Base-by-base conservation (phyloP, 164 flowering plant species). In the Cinnamomum chago region DNA sequence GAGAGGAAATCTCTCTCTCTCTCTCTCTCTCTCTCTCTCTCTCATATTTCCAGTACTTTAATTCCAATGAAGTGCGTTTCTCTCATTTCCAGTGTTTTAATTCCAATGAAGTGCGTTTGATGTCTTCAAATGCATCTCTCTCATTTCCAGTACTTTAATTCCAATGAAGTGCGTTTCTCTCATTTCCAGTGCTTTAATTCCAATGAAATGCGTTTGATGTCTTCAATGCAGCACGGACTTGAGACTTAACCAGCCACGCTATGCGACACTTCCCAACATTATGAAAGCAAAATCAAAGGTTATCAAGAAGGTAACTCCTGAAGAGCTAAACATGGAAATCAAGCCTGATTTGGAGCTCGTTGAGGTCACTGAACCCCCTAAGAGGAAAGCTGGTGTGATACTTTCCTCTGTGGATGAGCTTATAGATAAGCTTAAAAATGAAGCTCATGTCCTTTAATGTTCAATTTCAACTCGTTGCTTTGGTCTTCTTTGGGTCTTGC, bases 211-310 rank as follows among this genome's bases (percentile, higher is more conserved):
- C 47, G 2, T 9, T 73, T 13, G 35, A 0, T 20, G 13, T 20
- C 25, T 51, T 69, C 60, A 25, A 6, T 82, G 86, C 92, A 95
- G 98, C 68, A 88, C 99, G 66, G 96, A 95, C 81, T 81, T 95
- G 85, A 85, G 99, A 78, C 81, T 95, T 82, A 95, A 95, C 87
- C 99, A 95, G 78, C 97, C 99, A 65, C 86, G 99, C 71, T 93
- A 95, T 74, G 99, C 99, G 9, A 91, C 99, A 7, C 94, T 93
- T 14, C 99, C 99, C 73, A 92, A 95, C 86, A 93, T 95, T 72
- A 93, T 93, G 99, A 95, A 95, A 83, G 99, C 97, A 62, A 95
- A 93, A 78, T 90, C 96, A 6, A 95, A 92, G 82, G 85, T 80
- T 60, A 91, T 95, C 74, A 91, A 93, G 89, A 95, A 91, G 73